Base-by-base conservation (phyloP, 179 eudicot species). In the Beta macrorhiza region DNA sequence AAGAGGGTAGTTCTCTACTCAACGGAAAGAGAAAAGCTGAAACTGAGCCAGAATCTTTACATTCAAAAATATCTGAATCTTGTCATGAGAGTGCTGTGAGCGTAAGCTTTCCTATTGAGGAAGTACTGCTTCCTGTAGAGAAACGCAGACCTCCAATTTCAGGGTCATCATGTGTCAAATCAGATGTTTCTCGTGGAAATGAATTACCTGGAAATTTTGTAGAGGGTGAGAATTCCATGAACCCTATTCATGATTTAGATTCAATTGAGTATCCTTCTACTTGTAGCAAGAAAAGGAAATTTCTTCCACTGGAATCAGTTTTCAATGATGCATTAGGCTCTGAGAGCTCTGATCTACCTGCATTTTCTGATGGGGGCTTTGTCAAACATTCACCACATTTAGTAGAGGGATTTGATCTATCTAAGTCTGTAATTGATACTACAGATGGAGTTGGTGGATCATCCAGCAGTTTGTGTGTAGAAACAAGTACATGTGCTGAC, bases 11-110 rank as follows among this genome's bases (percentile, higher is more conserved):
- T 29, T 32, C 87, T 72, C 78, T 59, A 16, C 51, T 72, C 76
- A 79, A 14, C 32, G 85, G 83, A 70, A 87, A 88, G 88, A 89
- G 89, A 82, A 88, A 88, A 82, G 78, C 37, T 75, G 80, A 47
- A 62, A 82, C 51, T 73, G 78, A 84, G 70, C 67, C 42, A 20
- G 80, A 52, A 62, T 53, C 79, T 57, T 75, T 83, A 70, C 71
- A 78, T 83, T 55, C 84, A 62, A 70, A 56, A 65, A 72, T 53
- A 16, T 58, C 71, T 64, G 78, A 75, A 61, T 71, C 74, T 51
- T 20, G 57, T 45, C 22, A 52, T 51, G 83, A 45, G 75, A 77
- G n/a, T 75, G 79, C 53, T 85, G 53, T 58, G 58, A 68, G 68
- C 25, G 19, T 65, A 78, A 72, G 75, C 74, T n/a, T 45, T 82